Conservation (phyloP, 495 filamentous ascomycete species). For the Aspergillus bridgeri region DNA sequence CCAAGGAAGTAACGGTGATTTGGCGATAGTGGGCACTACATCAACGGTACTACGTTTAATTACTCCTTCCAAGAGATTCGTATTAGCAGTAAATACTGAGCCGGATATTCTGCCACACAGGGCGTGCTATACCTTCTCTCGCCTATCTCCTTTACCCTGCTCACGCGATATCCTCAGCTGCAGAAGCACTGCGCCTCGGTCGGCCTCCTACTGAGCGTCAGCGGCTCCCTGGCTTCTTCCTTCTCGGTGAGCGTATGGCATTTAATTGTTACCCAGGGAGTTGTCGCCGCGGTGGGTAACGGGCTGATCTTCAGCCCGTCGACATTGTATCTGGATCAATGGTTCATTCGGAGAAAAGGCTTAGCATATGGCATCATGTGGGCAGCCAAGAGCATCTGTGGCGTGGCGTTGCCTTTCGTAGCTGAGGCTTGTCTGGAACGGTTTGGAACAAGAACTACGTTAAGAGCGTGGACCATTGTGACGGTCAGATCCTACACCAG, state of each 20-base stretch:
- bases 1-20: slow-evolving; percentile 29
- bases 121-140: slow-evolving; percentile 57
- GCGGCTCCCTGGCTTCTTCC: slow-evolving; percentile 41
- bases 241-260: slow-evolving; percentile 50
- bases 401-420: slow-evolving; percentile 51
- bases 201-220: slow-evolving; percentile 41
- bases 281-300: slow-evolving; percentile 52
- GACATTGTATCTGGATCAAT: slow-evolving; percentile 55
- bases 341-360: slow-evolving; percentile 53
- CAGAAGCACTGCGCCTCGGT: slow-evolving; percentile 37
- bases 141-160: slow-evolving; percentile 43
- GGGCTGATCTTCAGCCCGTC: slow-evolving; percentile 49
- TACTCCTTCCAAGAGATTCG: neutral
- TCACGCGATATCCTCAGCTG: slow-evolving; percentile 45
- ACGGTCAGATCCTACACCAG: slow-evolving; percentile 12
- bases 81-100: neutral
- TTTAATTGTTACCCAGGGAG: slow-evolving; percentile 53
- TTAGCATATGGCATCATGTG: slow-evolving; percentile 55
- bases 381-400: slow-evolving; percentile 49
- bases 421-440: slow-evolving; percentile 47
- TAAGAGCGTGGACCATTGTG: slow-evolving; percentile 50
- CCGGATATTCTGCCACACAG: slow-evolving; percentile 12
- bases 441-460: slow-evolving; percentile 55
- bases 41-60: slow-evolving; percentile 27
- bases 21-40: slow-evolving; percentile 53